Conservation (phyloP, 2,329 filamentous ascomycete genomes). For the Zelopaecilomyces penicillatus region DNA sequence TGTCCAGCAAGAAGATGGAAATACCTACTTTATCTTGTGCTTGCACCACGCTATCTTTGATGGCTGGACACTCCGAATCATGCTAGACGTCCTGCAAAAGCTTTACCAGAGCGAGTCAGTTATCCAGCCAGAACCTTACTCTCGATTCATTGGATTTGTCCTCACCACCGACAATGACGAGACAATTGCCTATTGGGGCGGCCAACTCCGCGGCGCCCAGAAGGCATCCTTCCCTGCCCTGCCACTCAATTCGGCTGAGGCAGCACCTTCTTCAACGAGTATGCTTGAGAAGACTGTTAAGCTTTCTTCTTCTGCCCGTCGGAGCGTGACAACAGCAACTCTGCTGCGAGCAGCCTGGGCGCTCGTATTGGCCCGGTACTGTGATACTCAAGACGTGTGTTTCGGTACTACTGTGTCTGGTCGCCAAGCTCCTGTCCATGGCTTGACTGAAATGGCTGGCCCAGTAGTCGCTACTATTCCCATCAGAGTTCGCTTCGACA, state of each 20-base stretch:
- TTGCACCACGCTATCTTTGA: constrained; percentile 22
- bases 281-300: neutral
- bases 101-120: constrained; percentile 2
- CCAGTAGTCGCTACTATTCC: constrained; percentile 12
- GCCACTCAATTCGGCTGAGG: neutral
- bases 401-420: constrained; percentile 5
- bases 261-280: neutral
- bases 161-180: constrained; percentile 2
- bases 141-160: constrained; percentile 5
- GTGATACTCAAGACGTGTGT: neutral
- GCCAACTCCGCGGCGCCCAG: constrained; percentile 8
- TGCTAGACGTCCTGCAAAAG: constrained; percentile 9
- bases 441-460: constrained; percentile 9
- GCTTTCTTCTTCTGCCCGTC: too few species aligned
- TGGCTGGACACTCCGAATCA: constrained; percentile 16
- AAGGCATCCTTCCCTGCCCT: constrained; percentile 6
- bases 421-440: constrained; percentile 8
- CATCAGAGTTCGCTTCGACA: constrained; percentile 6
- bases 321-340: constrained; percentile 1
- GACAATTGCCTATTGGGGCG: constrained; percentile 9
- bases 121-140: neutral
- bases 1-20: neutral
- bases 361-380: constrained; percentile 2
- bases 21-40: constrained; percentile 14
- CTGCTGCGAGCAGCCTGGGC: constrained; percentile 3